Evolutionary conservation across 2,329 filamentous ascomycete genomes (phyloP).

Genomic region (Alternaria hordeiaustralica): DNA sequence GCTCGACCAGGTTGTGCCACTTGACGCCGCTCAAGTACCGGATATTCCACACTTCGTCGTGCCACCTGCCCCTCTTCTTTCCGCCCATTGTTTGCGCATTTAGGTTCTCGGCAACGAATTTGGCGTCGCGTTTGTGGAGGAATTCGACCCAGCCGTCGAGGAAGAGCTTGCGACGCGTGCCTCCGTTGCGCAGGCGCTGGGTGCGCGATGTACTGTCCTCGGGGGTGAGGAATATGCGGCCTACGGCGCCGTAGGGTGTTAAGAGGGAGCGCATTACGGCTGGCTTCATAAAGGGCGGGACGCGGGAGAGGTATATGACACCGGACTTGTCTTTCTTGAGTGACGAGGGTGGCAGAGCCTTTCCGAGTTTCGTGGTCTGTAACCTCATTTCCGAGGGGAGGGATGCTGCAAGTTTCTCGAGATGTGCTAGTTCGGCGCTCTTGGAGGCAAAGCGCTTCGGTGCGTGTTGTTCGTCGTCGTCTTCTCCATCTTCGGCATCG

Average conservation of each 20-base stretch:
- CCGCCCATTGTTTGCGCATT: slow-evolving; percentile 82
- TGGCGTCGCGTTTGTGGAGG: slow-evolving; percentile 75
- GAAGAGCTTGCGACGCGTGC: slow-evolving; percentile 83
- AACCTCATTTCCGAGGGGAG: slow-evolving; percentile 47
- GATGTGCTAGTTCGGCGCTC: slow-evolving; percentile 38
- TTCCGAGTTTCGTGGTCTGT: slow-evolving; percentile 28
- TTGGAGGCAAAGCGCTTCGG: slow-evolving; percentile 33
- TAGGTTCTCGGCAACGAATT: slow-evolving; percentile 75
- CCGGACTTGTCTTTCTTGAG: slow-evolving; percentile 75
- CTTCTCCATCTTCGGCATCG: slow-evolving; percentile 23
- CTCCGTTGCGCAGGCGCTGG: slow-evolving; percentile 72
- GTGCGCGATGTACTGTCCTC: slow-evolving; percentile 72
- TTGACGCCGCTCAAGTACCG: slow-evolving; percentile 85
- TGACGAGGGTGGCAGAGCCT: slow-evolving; percentile 46
- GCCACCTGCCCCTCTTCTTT: slow-evolving; percentile 83
- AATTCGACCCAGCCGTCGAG: slow-evolving; percentile 91
- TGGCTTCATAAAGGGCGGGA: slow-evolving; percentile 90
- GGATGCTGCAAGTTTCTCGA: slow-evolving; percentile 37
- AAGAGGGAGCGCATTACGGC: slow-evolving; percentile 77
- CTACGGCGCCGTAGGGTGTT: slow-evolving; percentile 75
- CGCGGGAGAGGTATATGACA: slow-evolving; percentile 81
- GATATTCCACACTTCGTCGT: slow-evolving; percentile 86
- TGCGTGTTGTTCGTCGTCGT: slow-evolving; percentile 32
- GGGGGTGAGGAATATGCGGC: slow-evolving; percentile 79
- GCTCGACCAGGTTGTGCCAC: slow-evolving; percentile 74